Evolutionary conservation across 306 rosid species (phyloP).

Genomic region (Acacia crassicarpa): DNA sequence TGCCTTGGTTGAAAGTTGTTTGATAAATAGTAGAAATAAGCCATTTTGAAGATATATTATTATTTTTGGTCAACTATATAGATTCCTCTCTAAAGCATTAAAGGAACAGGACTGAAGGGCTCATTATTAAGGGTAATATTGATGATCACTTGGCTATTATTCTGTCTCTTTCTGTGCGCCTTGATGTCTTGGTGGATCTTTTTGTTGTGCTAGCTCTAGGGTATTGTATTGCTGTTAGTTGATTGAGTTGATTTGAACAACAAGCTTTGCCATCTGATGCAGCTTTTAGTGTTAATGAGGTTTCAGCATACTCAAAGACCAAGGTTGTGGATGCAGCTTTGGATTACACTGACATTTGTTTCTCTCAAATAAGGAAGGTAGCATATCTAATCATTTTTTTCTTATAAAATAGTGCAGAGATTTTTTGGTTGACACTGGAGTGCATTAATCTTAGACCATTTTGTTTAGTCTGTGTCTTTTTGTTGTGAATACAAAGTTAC

Average conservation of each 20-base stretch:
- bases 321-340: conserved; percentile 62
- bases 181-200: conserved; percentile 8
- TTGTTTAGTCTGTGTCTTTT: background rate
- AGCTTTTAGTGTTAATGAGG: conserved; percentile 85
- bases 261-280: conserved; percentile 32
- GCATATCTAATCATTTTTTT: conserved; percentile 12
- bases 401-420: background rate
- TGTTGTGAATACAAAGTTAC: background rate
- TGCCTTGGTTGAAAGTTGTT: conserved; percentile 25
- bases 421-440: conserved; percentile 12
- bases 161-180: conserved; percentile 23
- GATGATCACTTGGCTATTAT: conserved; percentile 85
- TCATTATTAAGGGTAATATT: conserved; percentile 91
- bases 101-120: conserved; percentile 95
- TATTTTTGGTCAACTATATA: conserved; percentile 27
- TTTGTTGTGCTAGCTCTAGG: conserved; percentile 23
- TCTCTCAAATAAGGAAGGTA: conserved; percentile 96
- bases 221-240: conserved; percentile 6
- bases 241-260: conserved; percentile 35
- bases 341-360: conserved; percentile 82
- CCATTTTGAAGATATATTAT: conserved; percentile 21
- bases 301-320: conserved; percentile 62
- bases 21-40: conserved; percentile 11
- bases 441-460: conserved; percentile 13
- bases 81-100: conserved; percentile 85